phyloP scores from a whole-genome alignment of 257 asterid species.

The Henckelia pumila region DNA sequence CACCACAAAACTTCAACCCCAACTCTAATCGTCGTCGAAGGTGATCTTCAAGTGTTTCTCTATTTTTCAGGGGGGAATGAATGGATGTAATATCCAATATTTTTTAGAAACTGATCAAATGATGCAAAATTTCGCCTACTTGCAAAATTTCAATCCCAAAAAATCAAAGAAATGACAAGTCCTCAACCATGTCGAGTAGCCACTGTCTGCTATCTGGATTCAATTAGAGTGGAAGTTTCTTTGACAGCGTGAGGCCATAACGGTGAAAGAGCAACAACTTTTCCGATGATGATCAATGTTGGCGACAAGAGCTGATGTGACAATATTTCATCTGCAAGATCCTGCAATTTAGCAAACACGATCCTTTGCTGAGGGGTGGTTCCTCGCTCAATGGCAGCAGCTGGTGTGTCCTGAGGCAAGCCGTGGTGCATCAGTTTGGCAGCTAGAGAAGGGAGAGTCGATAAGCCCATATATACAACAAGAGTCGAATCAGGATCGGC shows the following conservation, averaged over 20 bases:
- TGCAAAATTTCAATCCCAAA: neutral
- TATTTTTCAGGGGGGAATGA: neutral
- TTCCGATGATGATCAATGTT: neutral
- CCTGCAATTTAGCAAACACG: conserved; percentile 26
- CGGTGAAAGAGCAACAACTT: neutral
- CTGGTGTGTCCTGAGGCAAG: conserved; percentile 83
- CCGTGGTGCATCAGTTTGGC: conserved; percentile 66
- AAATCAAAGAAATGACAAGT: neutral
- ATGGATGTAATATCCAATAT: neutral
- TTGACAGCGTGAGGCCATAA: neutral
- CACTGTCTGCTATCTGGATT: neutral
- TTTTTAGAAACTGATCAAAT: neutral
- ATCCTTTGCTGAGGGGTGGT: conserved; percentile 92
- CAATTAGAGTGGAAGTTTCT: neutral
- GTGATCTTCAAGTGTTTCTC: neutral
- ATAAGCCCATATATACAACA: conserved; percentile 90
- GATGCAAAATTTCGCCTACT: neutral
- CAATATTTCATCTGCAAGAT: conserved; percentile 15
- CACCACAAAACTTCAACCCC: neutral
- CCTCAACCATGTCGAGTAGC: neutral
- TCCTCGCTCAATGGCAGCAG: conserved; percentile 94
- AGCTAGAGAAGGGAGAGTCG: conserved; percentile 89
- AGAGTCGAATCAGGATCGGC: conserved; percentile 90
- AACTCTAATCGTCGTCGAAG: neutral
- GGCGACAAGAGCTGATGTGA: neutral